Evolutionary conservation across 768 basidiomycete species (phyloP).

Genomic region (Exidia glandulosa): DNA sequence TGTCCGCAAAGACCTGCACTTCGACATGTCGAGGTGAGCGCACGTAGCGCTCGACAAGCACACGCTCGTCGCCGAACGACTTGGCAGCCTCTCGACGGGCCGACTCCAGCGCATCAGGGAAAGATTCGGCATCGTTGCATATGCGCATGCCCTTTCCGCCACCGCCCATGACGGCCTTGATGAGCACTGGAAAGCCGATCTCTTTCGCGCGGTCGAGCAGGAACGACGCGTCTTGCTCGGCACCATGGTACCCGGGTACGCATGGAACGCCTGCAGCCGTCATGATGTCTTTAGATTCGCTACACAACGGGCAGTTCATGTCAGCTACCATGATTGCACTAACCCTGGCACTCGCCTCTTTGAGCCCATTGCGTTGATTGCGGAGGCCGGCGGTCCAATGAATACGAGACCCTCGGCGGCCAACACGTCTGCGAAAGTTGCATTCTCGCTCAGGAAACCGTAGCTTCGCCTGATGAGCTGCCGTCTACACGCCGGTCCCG

Average conservation of each 20-base stretch:
- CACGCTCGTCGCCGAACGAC: conserved; percentile 76
- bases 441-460: conserved; percentile 89
- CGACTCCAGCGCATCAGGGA: conserved; percentile 71
- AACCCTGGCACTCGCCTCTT: conserved; percentile 66
- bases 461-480: conserved; percentile 33
- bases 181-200: conserved; percentile 85
- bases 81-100: conserved; percentile 84
- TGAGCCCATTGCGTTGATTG: conserved; percentile 90
- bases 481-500: background rate
- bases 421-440: conserved; percentile 63
- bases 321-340: background rate
- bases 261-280: conserved; percentile 86
- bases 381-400: conserved; percentile 80
- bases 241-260: conserved; percentile 88
- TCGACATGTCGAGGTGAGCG: conserved; percentile 83
- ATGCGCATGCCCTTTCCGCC: conserved; percentile 94
- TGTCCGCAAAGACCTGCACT: conserved; percentile 90
- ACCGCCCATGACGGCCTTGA: conserved; percentile 94
- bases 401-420: conserved; percentile 76
- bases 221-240: conserved; percentile 63
- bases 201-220: conserved; percentile 57
- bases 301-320: conserved; percentile 21
- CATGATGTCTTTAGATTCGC: conserved; percentile 96
- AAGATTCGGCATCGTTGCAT: conserved; percentile 55
- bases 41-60: conserved; percentile 85